A percentile compares a stretch with the other conserved stretches of the same genome.
phyloP scores from a whole-genome alignment of 768 basidiomycete genomes.

The Mycena floridula region DNA sequence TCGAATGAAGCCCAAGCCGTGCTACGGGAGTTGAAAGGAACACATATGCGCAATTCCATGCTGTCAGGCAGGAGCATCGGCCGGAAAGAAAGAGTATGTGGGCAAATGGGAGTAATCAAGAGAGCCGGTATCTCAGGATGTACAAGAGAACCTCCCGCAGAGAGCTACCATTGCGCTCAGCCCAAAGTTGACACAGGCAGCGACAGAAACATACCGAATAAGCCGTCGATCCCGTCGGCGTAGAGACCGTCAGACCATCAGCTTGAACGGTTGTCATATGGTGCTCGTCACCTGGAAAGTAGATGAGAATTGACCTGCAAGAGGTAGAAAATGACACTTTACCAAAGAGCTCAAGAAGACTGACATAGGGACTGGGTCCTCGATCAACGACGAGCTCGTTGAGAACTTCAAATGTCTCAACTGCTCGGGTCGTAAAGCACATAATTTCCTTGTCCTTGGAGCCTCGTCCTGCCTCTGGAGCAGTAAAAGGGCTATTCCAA shows the following conservation, averaged over 20 bases:
- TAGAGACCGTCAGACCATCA: conserved; percentile 91
- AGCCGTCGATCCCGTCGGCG: conserved; percentile 97
- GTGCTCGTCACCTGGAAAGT: conserved; percentile 82
- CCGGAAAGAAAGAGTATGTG: conserved; percentile 96
- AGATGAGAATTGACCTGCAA: conserved; percentile 8
- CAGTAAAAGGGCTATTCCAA: conserved; percentile 38
- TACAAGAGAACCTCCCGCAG: conserved; percentile 95
- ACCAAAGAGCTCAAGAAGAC: conserved; percentile 95
- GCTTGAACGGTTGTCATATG: conserved; percentile 99
- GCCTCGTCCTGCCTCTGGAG: conserved; percentile 37
- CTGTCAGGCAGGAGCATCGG: conserved; percentile 98
- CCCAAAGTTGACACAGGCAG: too few relatives aligned
- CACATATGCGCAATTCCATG: conserved; percentile 97
- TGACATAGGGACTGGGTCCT: conserved; percentile 97
- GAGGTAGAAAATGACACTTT: conserved; percentile 20
- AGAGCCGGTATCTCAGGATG: conserved; percentile 97
- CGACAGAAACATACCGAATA: conserved; percentile 70
- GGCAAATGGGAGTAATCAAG: conserved; percentile 95
- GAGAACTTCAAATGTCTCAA: conserved; percentile 92
- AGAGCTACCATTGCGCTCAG: conserved; percentile 57
- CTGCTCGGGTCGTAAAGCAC: conserved; percentile 94
- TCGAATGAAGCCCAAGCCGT: conserved; percentile 99
- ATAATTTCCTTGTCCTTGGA: conserved; percentile 93
- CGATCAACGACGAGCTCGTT: conserved; percentile 98
- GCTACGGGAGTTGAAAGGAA: conserved; percentile 97